Evolutionary conservation across 441 rosid genomes (phyloP).

Genomic region (Gossypium schwendimanii): DNA sequence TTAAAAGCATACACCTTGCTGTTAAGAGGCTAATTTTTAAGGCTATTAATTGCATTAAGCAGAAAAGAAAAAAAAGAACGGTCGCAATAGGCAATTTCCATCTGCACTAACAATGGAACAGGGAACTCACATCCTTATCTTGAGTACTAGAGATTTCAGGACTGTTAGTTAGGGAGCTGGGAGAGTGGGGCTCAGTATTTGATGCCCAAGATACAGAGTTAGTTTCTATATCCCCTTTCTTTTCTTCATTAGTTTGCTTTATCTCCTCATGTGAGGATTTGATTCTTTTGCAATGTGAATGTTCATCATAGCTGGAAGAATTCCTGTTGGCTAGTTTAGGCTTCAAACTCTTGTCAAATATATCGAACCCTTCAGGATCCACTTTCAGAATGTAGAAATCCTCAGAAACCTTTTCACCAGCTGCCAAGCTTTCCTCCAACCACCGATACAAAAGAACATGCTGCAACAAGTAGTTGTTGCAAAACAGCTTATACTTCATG

Average conservation of each 20-base stretch:
- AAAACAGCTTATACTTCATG: background rate
- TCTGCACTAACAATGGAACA: background rate
- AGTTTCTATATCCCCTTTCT: slow-evolving; percentile 13
- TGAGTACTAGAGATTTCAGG: slow-evolving; percentile 26
- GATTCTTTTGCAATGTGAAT: slow-evolving; percentile 29
- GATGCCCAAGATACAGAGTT: slow-evolving; percentile 17
- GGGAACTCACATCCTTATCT: slow-evolving; percentile 42
- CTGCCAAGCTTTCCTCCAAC: slow-evolving; percentile 74
- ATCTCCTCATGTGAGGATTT: slow-evolving; percentile 30
- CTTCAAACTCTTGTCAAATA: slow-evolving; percentile 23
- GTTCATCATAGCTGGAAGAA: slow-evolving; percentile 28
- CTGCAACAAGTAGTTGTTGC: slow-evolving; percentile 28
- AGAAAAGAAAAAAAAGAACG: background rate
- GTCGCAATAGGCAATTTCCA: background rate
- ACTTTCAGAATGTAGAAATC: slow-evolving; percentile 42
- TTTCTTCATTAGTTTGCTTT: slow-evolving; percentile 14
- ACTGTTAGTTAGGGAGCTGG: slow-evolving; percentile 27
- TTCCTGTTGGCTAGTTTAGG: slow-evolving; percentile 14
- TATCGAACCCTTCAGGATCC: slow-evolving; percentile 28
- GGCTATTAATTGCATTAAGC: background rate
- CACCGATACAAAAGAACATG: slow-evolving; percentile 59
- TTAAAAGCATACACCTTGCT: background rate
- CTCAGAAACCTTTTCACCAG: slow-evolving; percentile 62
- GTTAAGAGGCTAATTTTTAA: background rate
- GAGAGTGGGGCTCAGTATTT: slow-evolving; percentile 30